Percentiles rank a stretch among this genome's conserved stretches.
These are phyloP conservation scores for Pezicula rhizophila DNA, from an alignment of 2,329 filamentous ascomycete genomes.

Conservation along the genomic window DNA sequence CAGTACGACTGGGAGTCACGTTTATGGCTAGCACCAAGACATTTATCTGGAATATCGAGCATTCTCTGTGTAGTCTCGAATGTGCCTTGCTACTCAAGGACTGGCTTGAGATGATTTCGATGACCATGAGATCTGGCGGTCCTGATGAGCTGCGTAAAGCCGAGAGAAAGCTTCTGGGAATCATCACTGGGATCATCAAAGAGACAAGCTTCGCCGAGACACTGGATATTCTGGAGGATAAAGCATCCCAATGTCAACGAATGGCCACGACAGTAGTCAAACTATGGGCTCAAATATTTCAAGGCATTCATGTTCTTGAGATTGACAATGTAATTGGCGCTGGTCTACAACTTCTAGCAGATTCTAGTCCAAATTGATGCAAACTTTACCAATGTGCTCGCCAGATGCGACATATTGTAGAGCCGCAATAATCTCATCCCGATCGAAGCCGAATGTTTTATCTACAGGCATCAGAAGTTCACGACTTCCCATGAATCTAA, in stretches of 20 bases:
- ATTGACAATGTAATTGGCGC: slow-evolving; percentile 2
- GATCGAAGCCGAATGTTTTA: slow-evolving; percentile 27
- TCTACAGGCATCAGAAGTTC: slow-evolving; percentile 25
- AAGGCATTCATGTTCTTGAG: slow-evolving; percentile 2
- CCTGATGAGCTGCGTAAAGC: neutral
- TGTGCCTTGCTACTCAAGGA: slow-evolving; percentile 47
- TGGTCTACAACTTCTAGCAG: slow-evolving; percentile 3
- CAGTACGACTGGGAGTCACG: slow-evolving; percentile 57
- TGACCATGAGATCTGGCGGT: neutral
- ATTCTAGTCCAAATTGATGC: slow-evolving; percentile 24
- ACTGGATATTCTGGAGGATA: neutral
- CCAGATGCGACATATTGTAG: slow-evolving; percentile 20
- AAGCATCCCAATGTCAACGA: neutral
- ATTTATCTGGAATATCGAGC: slow-evolving; percentile 57
- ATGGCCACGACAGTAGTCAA: slow-evolving; percentile 2
- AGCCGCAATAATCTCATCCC: slow-evolving; percentile 25
- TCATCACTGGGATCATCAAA: slow-evolving; percentile 2
- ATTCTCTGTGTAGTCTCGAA: slow-evolving; percentile 56
- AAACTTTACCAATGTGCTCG: slow-evolving; percentile 32
- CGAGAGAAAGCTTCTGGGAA: neutral
- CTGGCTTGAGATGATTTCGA: slow-evolving; percentile 5
- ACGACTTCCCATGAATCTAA: slow-evolving; percentile 24
- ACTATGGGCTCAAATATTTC: slow-evolving; percentile 4
- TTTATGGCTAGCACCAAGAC: slow-evolving; percentile 57
- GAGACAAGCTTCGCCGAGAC: neutral